Conservation (phyloP, 371 early-diverging fungal species). For the Umbelopsis sp. region DNA sequence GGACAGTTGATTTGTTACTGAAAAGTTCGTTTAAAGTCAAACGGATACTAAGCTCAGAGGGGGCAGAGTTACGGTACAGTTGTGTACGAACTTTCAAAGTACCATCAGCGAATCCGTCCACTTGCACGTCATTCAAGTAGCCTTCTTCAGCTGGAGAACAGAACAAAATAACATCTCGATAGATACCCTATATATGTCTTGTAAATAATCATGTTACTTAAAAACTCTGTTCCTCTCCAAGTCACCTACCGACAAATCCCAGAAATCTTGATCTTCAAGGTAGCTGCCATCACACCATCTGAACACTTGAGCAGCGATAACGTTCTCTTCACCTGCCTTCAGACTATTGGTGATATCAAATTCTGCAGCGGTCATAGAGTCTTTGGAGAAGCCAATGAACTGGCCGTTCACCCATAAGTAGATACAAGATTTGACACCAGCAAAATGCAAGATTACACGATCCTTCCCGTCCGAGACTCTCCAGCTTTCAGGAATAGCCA, state of each 20-base stretch:
- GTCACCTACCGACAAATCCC: constrained; percentile 13
- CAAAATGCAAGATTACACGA: constrained; percentile 12
- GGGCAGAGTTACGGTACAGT: background rate
- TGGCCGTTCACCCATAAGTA: constrained; percentile 18
- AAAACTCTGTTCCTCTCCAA: too few species aligned
- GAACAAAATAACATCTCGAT: constrained; percentile 17
- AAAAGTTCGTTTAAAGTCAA: background rate
- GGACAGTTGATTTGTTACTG: background rate
- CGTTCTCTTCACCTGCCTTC: constrained; percentile 4
- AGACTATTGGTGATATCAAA: constrained; percentile 16
- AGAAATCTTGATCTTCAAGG: constrained; percentile 21
- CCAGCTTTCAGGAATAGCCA: background rate
- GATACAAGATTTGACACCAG: constrained; percentile 19
- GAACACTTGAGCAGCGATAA: constrained; percentile 14
- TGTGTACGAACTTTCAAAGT: constrained; percentile 1
- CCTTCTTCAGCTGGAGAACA: background rate
- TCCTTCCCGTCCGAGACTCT: background rate
- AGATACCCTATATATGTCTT: constrained; percentile 1
- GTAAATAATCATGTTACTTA: background rate
- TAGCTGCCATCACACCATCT: constrained; percentile 21
- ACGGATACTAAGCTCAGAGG: background rate
- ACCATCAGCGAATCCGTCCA: constrained; percentile 13
- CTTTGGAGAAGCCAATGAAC: constrained; percentile 20
- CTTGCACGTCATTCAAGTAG: background rate
- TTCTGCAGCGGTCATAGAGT: constrained; percentile 20